These are phyloP conservation scores for Trichoderma orchidacearum DNA, from an alignment of 495 filamentous ascomycete genomes.

Conservation along the genomic window DNA sequence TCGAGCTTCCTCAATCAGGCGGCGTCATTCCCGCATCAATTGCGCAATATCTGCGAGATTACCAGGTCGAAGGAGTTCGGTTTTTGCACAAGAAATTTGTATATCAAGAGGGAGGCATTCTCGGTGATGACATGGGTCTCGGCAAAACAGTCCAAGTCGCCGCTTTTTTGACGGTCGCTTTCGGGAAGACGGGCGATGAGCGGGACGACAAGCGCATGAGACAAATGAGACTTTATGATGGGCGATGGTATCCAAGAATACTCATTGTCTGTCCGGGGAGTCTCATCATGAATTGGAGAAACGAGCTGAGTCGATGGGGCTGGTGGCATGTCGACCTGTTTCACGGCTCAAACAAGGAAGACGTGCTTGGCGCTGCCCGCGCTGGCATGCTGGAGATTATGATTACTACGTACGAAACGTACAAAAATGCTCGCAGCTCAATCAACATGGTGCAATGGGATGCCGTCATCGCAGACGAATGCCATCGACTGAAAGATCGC, in stretches of 20 bases:
- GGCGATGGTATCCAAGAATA: slow-evolving; percentile 72
- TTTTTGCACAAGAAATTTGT: slow-evolving; percentile 88
- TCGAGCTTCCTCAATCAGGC: slow-evolving; percentile 57
- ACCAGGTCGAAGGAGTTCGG: slow-evolving; percentile 74
- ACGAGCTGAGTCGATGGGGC: slow-evolving; percentile 78
- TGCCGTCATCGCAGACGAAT: slow-evolving; percentile 94
- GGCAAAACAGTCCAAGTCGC: slow-evolving; percentile 97
- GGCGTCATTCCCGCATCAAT: slow-evolving; percentile 83
- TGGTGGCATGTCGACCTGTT: slow-evolving; percentile 87
- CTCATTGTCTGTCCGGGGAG: slow-evolving; percentile 82
- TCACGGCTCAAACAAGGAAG: slow-evolving; percentile 63
- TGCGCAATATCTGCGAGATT: slow-evolving; percentile 83
- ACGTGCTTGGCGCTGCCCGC: slow-evolving; percentile 57
- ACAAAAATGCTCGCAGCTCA: slow-evolving; percentile 56
- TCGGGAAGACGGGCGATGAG: slow-evolving; percentile 89
- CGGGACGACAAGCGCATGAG: slow-evolving; percentile 83
- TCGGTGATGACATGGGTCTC: slow-evolving; percentile 94
- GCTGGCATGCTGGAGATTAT: slow-evolving; percentile 73
- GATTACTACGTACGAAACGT: slow-evolving; percentile 88
- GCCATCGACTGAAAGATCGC: slow-evolving; percentile 78
- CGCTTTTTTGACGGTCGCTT: slow-evolving; percentile 82
- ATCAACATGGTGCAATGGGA: slow-evolving; percentile 90
- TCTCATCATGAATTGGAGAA: slow-evolving; percentile 81
- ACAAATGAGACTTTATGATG: slow-evolving; percentile 51
- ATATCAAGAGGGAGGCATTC: slow-evolving; percentile 79